Conservation (phyloP, 2,329 filamentous ascomycete species). For the Cytospora chrysosperma region DNA sequence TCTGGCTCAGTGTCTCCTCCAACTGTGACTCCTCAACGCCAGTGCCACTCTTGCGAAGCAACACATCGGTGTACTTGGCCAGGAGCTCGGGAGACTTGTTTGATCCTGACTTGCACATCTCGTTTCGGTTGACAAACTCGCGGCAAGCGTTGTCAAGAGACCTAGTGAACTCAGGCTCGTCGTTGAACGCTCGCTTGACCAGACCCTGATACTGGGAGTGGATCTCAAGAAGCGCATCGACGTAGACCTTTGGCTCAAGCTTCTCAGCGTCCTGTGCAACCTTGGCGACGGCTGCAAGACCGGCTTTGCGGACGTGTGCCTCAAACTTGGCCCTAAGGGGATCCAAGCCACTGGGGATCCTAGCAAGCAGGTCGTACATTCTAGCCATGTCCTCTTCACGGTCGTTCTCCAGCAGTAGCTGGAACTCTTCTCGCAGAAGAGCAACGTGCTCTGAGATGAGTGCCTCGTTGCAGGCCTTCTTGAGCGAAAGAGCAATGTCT, state of each 20-base stretch:
- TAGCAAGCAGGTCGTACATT: conserved; percentile 89
- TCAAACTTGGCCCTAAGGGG: conserved; percentile 87
- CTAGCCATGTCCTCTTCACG: conserved; percentile 92
- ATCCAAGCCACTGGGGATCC: conserved; percentile 88
- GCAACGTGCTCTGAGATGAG: conserved; percentile 85
- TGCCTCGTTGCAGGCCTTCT: conserved; percentile 83
- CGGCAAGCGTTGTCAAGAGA: conserved; percentile 95
- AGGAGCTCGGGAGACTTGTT: conserved; percentile 93
- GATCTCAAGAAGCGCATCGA: conserved; percentile 90
- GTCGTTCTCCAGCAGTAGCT: conserved; percentile 88
- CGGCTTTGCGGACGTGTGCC: conserved; percentile 86
- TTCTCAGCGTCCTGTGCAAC: conserved; percentile 84
- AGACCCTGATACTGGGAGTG: conserved; percentile 90
- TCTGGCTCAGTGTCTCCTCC: conserved; percentile 82
- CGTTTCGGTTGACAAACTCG: conserved; percentile 97
- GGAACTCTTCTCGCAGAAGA: conserved; percentile 93
- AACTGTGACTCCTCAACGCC: conserved; percentile 92
- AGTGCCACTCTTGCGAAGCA: conserved; percentile 90
- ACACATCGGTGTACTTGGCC: conserved; percentile 90
- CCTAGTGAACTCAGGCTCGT: conserved; percentile 94
- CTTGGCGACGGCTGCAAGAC: conserved; percentile 85
- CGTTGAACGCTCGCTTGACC: conserved; percentile 88
- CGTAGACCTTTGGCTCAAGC: conserved; percentile 94
- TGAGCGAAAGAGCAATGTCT: conserved; percentile 82
- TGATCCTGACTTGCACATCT: conserved; percentile 89